These are phyloP conservation scores for Thalassiosira ordinaria DNA, from an alignment of 352 stramenopile genomes.

Conservation along the genomic window DNA sequence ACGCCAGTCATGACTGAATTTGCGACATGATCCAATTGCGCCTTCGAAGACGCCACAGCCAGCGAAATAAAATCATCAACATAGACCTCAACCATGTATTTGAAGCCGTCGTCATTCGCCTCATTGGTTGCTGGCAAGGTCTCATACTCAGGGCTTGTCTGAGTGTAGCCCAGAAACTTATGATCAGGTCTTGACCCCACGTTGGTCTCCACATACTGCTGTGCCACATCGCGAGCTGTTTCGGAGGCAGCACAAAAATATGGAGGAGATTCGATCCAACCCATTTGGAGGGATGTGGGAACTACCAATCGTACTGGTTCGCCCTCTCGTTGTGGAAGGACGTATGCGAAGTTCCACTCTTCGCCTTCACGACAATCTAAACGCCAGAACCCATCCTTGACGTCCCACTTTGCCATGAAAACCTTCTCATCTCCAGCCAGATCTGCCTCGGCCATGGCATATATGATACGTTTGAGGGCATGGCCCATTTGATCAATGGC, in stretches of 20 bases:
- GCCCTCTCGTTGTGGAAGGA: conserved; percentile 8
- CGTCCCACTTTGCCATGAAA: conserved; percentile 19
- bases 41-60: neutral
- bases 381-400: conserved; percentile 36
- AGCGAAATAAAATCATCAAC: conserved; percentile 42
- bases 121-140: neutral
- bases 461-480: conserved; percentile 10
- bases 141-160: neutral
- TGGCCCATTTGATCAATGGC: conserved; percentile 35
- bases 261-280: conserved; percentile 39
- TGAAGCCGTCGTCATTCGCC: neutral
- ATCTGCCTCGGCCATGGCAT: conserved; percentile 8
- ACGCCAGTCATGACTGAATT: conserved; percentile 23
- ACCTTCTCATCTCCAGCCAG: neutral
- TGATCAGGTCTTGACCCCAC: conserved; percentile 13
- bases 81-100: conserved; percentile 23
- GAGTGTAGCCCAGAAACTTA: neutral
- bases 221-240: conserved; percentile 32
- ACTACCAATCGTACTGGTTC: conserved; percentile 20
- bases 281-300: conserved; percentile 46
- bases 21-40: conserved; percentile 15
- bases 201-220: neutral
- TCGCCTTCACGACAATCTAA: conserved; percentile 6
- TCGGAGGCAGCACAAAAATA: conserved; percentile 43
- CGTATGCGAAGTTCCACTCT: conserved; percentile 39